Conservation (phyloP, 345 rosid species). For the Hibiscus mutabilis region DNA sequence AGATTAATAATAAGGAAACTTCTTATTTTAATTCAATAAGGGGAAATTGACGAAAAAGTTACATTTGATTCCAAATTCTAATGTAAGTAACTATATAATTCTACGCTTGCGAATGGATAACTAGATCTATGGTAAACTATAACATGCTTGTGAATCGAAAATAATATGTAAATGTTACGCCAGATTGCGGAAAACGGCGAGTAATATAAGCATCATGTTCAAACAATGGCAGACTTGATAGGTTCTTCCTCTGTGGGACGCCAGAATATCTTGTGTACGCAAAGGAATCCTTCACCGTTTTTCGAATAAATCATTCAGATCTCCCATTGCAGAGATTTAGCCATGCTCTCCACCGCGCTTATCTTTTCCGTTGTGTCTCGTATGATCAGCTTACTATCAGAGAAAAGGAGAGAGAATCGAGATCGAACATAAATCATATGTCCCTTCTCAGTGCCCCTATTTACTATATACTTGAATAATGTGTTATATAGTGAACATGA, state of each 20-base stretch:
- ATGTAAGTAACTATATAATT: not conserved
- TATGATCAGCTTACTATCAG: conserved; percentile 54
- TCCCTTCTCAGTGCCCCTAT: too few species aligned
- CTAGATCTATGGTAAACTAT: not conserved
- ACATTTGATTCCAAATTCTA: not conserved
- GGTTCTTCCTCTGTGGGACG: conserved; percentile 55
- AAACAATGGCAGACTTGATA: conserved; percentile 50
- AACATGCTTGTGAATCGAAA: not conserved
- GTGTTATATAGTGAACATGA: too few species aligned
- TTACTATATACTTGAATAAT: too few species aligned
- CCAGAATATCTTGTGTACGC: conserved; percentile 60
- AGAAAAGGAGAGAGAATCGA: too few species aligned
- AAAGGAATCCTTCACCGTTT: conserved; percentile 49
- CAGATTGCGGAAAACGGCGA: not conserved
- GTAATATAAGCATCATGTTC: not conserved
- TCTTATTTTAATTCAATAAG: not conserved
- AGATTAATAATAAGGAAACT: not conserved
- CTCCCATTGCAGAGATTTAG: conserved; percentile 62
- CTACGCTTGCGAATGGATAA: not conserved
- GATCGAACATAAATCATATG: too few species aligned
- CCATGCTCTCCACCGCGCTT: conserved; percentile 49
- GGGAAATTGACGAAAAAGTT: not conserved
- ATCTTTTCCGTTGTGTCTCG: conserved; percentile 54
- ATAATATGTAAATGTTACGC: not conserved
- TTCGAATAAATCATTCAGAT: conserved; percentile 43